Evolutionary conservation across 2,329 filamentous ascomycete species (phyloP), one percentile per base, ranked within the genome.

Genomic region (Xylariaceae sp.): DNA sequence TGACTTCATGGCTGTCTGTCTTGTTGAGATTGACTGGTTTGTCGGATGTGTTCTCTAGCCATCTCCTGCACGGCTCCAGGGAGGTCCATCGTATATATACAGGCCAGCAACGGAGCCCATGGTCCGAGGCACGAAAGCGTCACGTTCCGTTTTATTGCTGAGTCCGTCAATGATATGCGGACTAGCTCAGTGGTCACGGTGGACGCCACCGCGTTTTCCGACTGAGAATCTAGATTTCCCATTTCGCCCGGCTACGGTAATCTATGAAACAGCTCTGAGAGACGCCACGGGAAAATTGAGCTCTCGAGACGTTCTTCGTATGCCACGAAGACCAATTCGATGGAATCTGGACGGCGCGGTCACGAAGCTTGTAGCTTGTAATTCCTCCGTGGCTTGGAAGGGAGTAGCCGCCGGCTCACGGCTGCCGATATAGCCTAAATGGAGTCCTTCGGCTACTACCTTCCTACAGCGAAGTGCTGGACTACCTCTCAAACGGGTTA

Each of bases 1-100:
- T 39, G 65, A 67, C 63, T 66, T 69, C 66, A 69, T 69, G 47
- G 39, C 63, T 57, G 45, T 49, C 44, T 36, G 36, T 50, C 19
- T 62, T 52, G 32, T 60, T 50, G 47, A 49, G 37, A 26, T 43
- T n/a, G 16, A n/a, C 34, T 4, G 18, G 13, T 53, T 36, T 37
- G 41, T 13, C 21, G 43, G 13, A 30, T 50, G n/a, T 48, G 7
- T 18, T 47, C 18, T 21, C 15, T 9, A 10, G 18, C 22, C 16
- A 26, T 2, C 4, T 19, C 9, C 36, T 9, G 16, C 34, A 26
- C 8, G 2, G 8, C 34, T 26, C 41, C 36, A 10, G 43, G 30
- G 34, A 12, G 15, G 30, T 12, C 19, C 34, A 49, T 34, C 15
- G 40, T 49, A 49, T 18, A 48, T 39, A 30, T 34, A 53, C 49